Base-by-base conservation (phyloP, 2,329 filamentous ascomycete genomes). In the Aspergillus pseudonomiae region DNA sequence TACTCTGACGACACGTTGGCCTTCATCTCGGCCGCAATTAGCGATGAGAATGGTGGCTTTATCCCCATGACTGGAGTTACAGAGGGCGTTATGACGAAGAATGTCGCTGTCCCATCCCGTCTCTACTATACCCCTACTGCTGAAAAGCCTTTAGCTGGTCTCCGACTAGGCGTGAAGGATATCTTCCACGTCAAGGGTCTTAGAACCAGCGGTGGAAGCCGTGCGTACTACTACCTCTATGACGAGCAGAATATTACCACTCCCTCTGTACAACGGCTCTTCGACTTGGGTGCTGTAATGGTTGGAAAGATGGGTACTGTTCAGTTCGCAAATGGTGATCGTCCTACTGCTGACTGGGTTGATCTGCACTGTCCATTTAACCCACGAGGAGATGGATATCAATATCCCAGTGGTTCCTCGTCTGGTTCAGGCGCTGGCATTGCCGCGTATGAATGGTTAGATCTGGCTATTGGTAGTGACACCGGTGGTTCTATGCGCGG, bases 111-210 rank as follows among this genome's bases (percentile, higher is more conserved):
- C 0, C 87, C 87, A 4, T 89, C 86, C 6, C 81, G 88, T 9
- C 77, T 89, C 0, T 89, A 89, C 75, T 87, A 80, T 74, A 83
- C 80, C 2, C 82, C 80, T 53, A 85, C 83, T 0, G 69, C 74
- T 0, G 78, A 81, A 21, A 36, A 16, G 14, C 34, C 34, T 36
- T 36, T 83, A 86, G 69, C 87, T 6, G 88, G 88, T n/a, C 45
- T 70, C 4, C 82, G 88, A 21, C 72, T 90, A 0, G 87, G 83
- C 0, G 80, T 90, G 60, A 91, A 90, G 72, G 88, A 90, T 67
- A 86, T 89, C 52, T 87, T 82, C 69, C 80, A 88, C 65, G 74
- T 89, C 41, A 81, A 82, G 26, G 88, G 88, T 2, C 73, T 88
- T 0, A 80, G 80, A 14, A 88, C 85, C 0, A 81, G 81, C 1